These are phyloP conservation scores for Apiospora sp. DNA, from an alignment of 2,329 filamentous ascomycete species.

Conservation along the genomic window DNA sequence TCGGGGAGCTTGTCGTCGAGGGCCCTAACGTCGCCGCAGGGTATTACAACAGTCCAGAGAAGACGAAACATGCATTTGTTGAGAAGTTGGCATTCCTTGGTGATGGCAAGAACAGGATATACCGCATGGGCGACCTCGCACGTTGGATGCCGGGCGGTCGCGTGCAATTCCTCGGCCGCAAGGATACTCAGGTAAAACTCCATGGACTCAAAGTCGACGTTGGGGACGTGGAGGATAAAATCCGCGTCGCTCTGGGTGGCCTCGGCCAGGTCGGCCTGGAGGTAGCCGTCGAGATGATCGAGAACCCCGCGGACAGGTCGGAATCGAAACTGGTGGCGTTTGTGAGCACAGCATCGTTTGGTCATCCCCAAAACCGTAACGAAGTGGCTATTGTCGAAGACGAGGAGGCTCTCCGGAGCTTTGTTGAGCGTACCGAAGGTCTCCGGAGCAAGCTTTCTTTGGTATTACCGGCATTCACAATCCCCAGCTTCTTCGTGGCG, in stretches of 20 bases:
- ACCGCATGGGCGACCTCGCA: conserved; percentile 45
- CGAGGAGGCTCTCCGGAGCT: neutral
- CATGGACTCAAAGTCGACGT: conserved; percentile 57
- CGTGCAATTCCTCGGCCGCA: conserved; percentile 49
- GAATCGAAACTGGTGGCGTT: conserved; percentile 11
- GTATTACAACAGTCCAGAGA: conserved; percentile 3
- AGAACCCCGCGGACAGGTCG: conserved; percentile 8
- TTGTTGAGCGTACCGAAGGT: neutral
- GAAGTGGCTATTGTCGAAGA: neutral
- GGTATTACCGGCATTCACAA: conserved; percentile 26
- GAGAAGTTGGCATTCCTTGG: conserved; percentile 27
- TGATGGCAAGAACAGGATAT: conserved; percentile 34
- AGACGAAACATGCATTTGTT: conserved; percentile 32
- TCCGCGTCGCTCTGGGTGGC: neutral
- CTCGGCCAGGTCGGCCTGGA: neutral
- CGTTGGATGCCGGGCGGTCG: conserved; percentile 37
- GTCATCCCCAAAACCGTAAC: neutral
- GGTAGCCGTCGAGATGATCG: conserved; percentile 22
- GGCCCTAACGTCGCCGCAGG: conserved; percentile 7
- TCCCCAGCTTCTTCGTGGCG: conserved; percentile 28
- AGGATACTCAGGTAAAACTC: conserved; percentile 59
- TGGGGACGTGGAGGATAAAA: conserved; percentile 50
- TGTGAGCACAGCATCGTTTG: neutral
- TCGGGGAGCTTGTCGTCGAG: conserved; percentile 4
- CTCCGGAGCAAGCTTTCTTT: neutral